Percentiles rank a stretch among this genome's conserved stretches.
Conservation (phyloP, 441 rosid genomes). For the Eruca vesicaria region DNA sequence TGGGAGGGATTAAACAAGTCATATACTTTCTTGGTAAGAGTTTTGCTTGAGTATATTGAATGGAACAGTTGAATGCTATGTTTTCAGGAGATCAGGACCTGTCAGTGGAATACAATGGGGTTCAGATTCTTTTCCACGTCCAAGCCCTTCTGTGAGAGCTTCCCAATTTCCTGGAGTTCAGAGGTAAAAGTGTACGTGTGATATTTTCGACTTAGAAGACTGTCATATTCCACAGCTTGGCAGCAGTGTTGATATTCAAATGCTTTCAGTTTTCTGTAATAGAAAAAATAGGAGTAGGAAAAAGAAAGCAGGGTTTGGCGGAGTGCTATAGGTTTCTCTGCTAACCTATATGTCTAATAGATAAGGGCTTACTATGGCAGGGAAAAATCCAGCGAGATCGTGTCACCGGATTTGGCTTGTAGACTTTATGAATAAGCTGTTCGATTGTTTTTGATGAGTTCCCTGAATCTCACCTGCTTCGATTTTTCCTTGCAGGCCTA, state of each 20-base stretch:
- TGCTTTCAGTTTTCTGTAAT: slow-evolving; percentile 21
- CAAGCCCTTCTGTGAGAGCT: slow-evolving; percentile 36
- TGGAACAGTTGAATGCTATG: slow-evolving; percentile 21
- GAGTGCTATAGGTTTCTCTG: slow-evolving; percentile 2
- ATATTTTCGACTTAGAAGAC: background rate
- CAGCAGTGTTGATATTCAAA: slow-evolving; percentile 9
- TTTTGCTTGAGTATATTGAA: slow-evolving; percentile 10
- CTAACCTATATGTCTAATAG: slow-evolving; percentile 11
- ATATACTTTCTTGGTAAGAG: background rate
- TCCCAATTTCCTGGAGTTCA: slow-evolving; percentile 38
- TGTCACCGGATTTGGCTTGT: slow-evolving; percentile 9
- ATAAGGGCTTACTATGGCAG: slow-evolving; percentile 1
- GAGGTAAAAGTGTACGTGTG: slow-evolving; percentile 27
- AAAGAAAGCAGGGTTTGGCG: slow-evolving; percentile 13
- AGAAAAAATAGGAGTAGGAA: slow-evolving; percentile 12
- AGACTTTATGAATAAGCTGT: slow-evolving; percentile 17
- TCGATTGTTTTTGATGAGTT: slow-evolving; percentile 11
- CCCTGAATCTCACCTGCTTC: slow-evolving; percentile 14
- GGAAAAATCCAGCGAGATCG: slow-evolving; percentile 10
- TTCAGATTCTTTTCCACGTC: slow-evolving; percentile 40
- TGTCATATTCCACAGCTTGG: slow-evolving; percentile 11
- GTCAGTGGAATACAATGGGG: slow-evolving; percentile 38
- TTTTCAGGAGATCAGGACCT: slow-evolving; percentile 44
- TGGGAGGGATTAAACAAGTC: background rate
- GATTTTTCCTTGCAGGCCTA: slow-evolving; percentile 43